Evolutionary conservation across 805 yeast genomes (phyloP).

Genomic region (Ogataea naganishii): DNA sequence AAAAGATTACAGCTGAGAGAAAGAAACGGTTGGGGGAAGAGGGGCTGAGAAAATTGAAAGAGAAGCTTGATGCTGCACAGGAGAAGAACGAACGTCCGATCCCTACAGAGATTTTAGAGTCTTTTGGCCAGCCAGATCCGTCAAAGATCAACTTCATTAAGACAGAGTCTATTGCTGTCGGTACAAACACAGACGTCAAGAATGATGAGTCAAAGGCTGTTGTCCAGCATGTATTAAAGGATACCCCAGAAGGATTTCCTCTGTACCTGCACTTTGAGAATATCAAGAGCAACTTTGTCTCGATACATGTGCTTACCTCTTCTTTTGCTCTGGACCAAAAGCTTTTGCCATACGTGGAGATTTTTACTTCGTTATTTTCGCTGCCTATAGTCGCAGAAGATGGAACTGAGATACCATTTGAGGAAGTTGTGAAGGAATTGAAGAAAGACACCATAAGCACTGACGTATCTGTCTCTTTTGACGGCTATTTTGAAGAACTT

Average conservation of each 20-base stretch:
- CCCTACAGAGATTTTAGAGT: constrained; percentile 54
- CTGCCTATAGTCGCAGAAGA: constrained; percentile 60
- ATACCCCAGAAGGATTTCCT: constrained; percentile 43
- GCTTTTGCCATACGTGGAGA: constrained; percentile 55
- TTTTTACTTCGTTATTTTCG: constrained; percentile 60
- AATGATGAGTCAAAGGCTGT: constrained; percentile 17
- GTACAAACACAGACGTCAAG: constrained; percentile 30
- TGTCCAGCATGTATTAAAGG: constrained; percentile 12
- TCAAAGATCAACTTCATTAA: constrained; percentile 62
- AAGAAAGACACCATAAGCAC: constrained; percentile 67
- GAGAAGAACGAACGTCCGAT: constrained; percentile 64
- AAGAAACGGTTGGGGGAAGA: constrained; percentile 42
- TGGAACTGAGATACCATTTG: constrained; percentile 55
- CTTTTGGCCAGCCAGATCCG: constrained; percentile 69
- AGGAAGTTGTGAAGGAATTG: constrained; percentile 64
- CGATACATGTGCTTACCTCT: constrained; percentile 53
- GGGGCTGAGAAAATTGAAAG: constrained; percentile 47
- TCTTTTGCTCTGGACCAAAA: constrained; percentile 41
- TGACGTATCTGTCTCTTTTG: constrained; percentile 46
- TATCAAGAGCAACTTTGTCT: constrained; percentile 70
- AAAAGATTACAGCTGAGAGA: constrained; percentile 40
- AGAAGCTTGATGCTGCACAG: constrained; percentile 53
- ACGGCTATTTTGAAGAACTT: constrained; percentile 57
- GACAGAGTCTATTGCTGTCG: constrained; percentile 57
- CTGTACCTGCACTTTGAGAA: constrained; percentile 72